Evolutionary conservation across 1,284 basidiomycete genomes (phyloP).

Genomic region (Trichosporon sp.): DNA sequence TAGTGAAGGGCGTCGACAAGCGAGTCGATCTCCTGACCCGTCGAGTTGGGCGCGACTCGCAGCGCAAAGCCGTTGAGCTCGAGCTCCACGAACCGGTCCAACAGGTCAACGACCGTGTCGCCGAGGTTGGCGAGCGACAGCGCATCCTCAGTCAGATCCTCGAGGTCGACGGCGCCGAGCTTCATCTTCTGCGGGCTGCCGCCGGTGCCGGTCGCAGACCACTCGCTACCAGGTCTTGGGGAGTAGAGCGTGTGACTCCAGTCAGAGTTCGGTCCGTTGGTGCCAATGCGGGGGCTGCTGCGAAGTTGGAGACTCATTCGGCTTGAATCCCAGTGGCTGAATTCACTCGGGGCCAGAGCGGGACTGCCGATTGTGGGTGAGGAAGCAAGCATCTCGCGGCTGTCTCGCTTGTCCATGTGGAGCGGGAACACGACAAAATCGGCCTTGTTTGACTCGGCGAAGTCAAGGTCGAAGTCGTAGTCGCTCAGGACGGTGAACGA

Average conservation of each 20-base stretch:
- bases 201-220: neutral
- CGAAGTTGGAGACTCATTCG: neutral
- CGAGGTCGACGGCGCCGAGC: slow-evolving; percentile 8
- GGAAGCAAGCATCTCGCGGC: neutral
- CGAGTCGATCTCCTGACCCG: neutral
- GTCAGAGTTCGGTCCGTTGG: neutral
- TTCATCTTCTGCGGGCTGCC: slow-evolving; percentile 9
- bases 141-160: neutral
- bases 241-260: neutral
- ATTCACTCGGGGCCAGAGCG: neutral
- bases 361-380: neutral
- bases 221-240: neutral
- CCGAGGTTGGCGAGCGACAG: neutral
- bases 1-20: slow-evolving; percentile 3
- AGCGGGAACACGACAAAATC: slow-evolving; percentile 4
- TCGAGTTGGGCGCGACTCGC: slow-evolving; percentile 2
- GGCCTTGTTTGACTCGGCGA: neutral
- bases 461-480: neutral
- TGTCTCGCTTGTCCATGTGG: neutral
- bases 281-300: neutral
- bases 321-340: neutral
- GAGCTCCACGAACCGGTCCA: slow-evolving; percentile 4
- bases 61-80: slow-evolving; percentile 8
- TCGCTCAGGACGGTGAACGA: slow-evolving; percentile 9
- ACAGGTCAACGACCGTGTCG: neutral